phyloP scores from a whole-genome alignment of 176 grass and related monocot genomes.

The Aegilops longissima region DNA sequence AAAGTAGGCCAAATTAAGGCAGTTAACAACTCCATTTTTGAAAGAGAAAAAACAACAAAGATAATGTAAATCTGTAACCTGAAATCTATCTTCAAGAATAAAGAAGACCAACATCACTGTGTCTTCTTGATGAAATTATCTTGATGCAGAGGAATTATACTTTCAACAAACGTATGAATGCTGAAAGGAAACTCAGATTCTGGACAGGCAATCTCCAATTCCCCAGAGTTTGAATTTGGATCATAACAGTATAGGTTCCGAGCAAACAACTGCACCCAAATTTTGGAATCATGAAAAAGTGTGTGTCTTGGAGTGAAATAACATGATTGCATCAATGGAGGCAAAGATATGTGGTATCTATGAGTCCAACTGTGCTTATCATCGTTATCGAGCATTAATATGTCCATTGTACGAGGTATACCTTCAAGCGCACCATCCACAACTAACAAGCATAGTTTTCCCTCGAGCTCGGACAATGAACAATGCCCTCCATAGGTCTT shows the following conservation, averaged over 20 bases:
- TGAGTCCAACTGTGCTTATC: conserved; percentile 47
- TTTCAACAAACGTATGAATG: conserved; percentile 52
- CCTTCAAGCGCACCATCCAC: conserved; percentile 48
- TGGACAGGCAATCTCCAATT: conserved; percentile 36
- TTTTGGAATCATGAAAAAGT: conserved; percentile 42
- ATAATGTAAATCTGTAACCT: conserved; percentile 1
- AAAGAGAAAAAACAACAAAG: conserved; percentile 11
- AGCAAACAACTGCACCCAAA: conserved; percentile 62
- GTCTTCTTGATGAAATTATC: conserved; percentile 43
- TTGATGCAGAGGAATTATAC: conserved; percentile 47
- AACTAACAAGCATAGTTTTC: conserved; percentile 49
- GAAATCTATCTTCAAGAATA: conserved; percentile 8
- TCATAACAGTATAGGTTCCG: conserved; percentile 47
- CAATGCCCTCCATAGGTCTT: conserved; percentile 55
- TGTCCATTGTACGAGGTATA: conserved; percentile 46
- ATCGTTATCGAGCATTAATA: conserved; percentile 27
- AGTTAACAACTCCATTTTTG: conserved; percentile 14
- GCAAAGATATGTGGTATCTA: conserved; percentile 45
- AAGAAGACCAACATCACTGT: conserved; percentile 19
- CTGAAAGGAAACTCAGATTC: conserved; percentile 52
- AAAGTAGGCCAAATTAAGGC: background rate
- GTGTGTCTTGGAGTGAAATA: conserved; percentile 57
- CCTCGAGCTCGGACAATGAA: conserved; percentile 50
- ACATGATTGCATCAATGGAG: conserved; percentile 44
- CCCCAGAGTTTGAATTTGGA: conserved; percentile 45